A percentile compares a stretch with the other conserved stretches of the same genome.
Evolutionary conservation across 495 filamentous ascomycete genomes (phyloP).

Genomic region (Penicillium simplicissimum): DNA sequence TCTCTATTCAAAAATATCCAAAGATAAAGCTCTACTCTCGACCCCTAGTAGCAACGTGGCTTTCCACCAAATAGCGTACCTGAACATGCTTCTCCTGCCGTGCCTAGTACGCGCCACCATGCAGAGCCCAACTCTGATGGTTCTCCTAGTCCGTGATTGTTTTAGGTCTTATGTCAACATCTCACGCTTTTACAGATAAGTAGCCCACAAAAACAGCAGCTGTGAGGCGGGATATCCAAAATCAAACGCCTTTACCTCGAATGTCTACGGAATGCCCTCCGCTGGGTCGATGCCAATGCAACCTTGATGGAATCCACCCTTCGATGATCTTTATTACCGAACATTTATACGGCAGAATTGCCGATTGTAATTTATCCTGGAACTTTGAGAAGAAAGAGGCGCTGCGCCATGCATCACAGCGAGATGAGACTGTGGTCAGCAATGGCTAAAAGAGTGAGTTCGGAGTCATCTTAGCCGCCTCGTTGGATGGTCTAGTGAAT

Average conservation of each 20-base stretch:
- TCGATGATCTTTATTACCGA: background rate
- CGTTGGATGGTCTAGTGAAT: background rate
- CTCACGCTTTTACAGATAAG: background rate
- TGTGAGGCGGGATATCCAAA: background rate
- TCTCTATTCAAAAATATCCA: background rate
- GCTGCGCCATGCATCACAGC: background rate
- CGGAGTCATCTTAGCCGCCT: background rate
- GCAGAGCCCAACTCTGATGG: background rate
- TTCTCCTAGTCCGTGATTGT: background rate
- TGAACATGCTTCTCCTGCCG: background rate
- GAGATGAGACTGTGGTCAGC: background rate
- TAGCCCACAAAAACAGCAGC: background rate
- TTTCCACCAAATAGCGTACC: background rate
- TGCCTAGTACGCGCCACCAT: background rate
- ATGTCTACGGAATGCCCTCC: slow-evolving; percentile 3
- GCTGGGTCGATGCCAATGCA: background rate
- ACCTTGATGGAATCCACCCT: background rate
- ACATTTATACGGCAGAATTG: background rate
- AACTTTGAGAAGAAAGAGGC: background rate
- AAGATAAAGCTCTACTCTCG: background rate
- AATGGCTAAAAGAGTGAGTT: background rate
- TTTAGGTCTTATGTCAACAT: slow-evolving; percentile 1
- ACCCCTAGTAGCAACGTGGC: background rate
- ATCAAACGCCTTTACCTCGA: background rate
- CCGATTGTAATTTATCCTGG: background rate